These are phyloP conservation scores for Eleusine indica DNA, from an alignment of 176 grass and related monocot genomes.

Conservation along the genomic window DNA sequence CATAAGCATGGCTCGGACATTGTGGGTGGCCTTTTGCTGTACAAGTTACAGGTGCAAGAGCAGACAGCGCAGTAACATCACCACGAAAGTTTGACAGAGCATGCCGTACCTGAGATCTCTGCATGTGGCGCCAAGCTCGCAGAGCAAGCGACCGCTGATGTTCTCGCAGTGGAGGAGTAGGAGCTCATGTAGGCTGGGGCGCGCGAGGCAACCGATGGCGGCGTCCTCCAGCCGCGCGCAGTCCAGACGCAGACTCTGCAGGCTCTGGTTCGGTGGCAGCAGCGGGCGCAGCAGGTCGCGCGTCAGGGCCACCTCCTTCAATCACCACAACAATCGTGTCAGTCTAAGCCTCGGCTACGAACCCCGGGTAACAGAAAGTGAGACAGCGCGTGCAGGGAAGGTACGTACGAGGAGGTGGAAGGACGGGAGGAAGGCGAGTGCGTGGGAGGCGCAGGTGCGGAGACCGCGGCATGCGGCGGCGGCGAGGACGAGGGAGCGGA, in stretches of 20 bases:
- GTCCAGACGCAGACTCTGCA: constrained; percentile 81
- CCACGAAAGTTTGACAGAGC: neutral
- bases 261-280: constrained; percentile 62
- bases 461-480: constrained; percentile 65
- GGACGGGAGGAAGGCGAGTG: constrained; percentile 74
- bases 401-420: constrained; percentile 81
- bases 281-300: constrained; percentile 62
- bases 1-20: neutral
- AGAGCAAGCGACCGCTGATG: constrained; percentile 75
- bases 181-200: constrained; percentile 73
- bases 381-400: neutral
- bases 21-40: neutral
- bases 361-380: neutral
- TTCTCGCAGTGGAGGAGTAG: constrained; percentile 75
- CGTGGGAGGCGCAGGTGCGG: constrained; percentile 59
- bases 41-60: neutral
- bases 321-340: constrained; percentile 18
- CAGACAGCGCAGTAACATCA: neutral
- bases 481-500: constrained; percentile 74
- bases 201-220: constrained; percentile 60
- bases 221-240: constrained; percentile 70
- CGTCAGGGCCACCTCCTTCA: constrained; percentile 74
- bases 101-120: constrained; percentile 74
- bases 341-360: neutral
- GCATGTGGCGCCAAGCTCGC: constrained; percentile 67